Evolutionary conservation across 495 filamentous ascomycete species (phyloP).

Genomic region (Lentithecium fluviatile): DNA sequence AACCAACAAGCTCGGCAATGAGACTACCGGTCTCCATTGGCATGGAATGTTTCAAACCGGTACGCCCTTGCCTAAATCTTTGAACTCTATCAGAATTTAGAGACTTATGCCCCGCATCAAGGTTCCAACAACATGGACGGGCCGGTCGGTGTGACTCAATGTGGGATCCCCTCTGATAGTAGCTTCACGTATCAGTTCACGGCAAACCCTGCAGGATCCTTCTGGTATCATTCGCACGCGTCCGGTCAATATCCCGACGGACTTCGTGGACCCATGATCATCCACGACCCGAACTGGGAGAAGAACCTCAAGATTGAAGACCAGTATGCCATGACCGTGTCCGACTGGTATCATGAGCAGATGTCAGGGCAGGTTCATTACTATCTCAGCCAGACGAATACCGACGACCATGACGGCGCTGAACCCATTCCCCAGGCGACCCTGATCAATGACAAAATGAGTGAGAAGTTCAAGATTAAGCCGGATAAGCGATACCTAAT

Average conservation of each 20-base stretch:
- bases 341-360: slow-evolving; percentile 26
- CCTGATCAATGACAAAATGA: slow-evolving; percentile 20
- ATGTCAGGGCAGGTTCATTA: slow-evolving; percentile 9
- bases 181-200: slow-evolving; percentile 24
- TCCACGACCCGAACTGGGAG: slow-evolving; percentile 17
- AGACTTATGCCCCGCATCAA: no score
- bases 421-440: slow-evolving; percentile 10
- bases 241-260: slow-evolving; percentile 23
- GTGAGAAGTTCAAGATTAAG: slow-evolving; percentile 11
- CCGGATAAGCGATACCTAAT: slow-evolving; percentile 21
- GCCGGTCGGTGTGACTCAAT: slow-evolving; percentile 21
- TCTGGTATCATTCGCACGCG: slow-evolving; percentile 38
- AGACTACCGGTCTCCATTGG: slow-evolving; percentile 26
- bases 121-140: slow-evolving; percentile 16
- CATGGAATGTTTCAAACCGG: slow-evolving; percentile 21
- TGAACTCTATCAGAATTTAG: background rate
- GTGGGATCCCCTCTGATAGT: slow-evolving; percentile 19
- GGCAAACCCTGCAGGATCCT: slow-evolving; percentile 31
- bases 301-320: slow-evolving; percentile 10
- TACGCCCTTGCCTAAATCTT: background rate
- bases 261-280: slow-evolving; percentile 23
- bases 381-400: slow-evolving; percentile 11
- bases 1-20: slow-evolving; percentile 25
- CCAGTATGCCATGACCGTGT: slow-evolving; percentile 18
- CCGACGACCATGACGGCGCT: slow-evolving; percentile 2